These are phyloP conservation scores for Coemansia sp. DNA, from an alignment of 192 early-diverging fungal species.

Conservation along the genomic window DNA sequence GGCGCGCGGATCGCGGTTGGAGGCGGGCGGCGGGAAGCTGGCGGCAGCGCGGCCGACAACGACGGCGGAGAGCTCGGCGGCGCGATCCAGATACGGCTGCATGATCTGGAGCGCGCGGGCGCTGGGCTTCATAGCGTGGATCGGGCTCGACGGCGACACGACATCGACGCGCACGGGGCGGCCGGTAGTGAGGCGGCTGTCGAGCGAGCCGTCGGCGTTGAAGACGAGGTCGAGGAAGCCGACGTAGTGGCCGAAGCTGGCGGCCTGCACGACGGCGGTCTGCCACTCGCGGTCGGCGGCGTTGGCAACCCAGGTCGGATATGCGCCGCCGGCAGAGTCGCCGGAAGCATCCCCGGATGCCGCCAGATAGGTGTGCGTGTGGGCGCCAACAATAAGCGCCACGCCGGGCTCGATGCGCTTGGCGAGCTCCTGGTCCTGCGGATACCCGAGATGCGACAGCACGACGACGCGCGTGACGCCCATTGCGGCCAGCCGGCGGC, in stretches of 20 bases:
- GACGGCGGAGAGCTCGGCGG: conserved; percentile 24
- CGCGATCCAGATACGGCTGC: conserved; percentile 23
- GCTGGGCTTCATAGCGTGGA: conserved; percentile 48
- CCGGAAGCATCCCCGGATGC: conserved; percentile 28
- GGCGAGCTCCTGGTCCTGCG: conserved; percentile 64
- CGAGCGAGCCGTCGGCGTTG: conserved; percentile 61
- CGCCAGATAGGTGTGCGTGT: conserved; percentile 70
- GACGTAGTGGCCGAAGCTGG: conserved; percentile 68
- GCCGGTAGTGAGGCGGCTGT: conserved; percentile 57
- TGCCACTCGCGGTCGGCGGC: conserved; percentile 61
- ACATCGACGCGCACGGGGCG: conserved; percentile 62
- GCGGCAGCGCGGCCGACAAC: conserved; percentile 52
- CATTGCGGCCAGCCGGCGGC: conserved; percentile 60
- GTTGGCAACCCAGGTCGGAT: conserved; percentile 64
- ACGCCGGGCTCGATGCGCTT: conserved; percentile 58
- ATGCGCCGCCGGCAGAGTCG: conserved; percentile 53
- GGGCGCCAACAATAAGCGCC: conserved; percentile 71
- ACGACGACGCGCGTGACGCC: conserved; percentile 71
- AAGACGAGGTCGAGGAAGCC: conserved; percentile 66
- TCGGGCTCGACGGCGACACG: conserved; percentile 49
- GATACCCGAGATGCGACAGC: conserved; percentile 76
- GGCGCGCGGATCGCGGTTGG: conserved; percentile 54
- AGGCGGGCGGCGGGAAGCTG: conserved; percentile 44
- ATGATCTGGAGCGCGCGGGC: conserved; percentile 4
- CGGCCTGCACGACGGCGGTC: conserved; percentile 73